phyloP scores from a whole-genome alignment of 768 basidiomycete genomes.

The Leccinum imitatum region DNA sequence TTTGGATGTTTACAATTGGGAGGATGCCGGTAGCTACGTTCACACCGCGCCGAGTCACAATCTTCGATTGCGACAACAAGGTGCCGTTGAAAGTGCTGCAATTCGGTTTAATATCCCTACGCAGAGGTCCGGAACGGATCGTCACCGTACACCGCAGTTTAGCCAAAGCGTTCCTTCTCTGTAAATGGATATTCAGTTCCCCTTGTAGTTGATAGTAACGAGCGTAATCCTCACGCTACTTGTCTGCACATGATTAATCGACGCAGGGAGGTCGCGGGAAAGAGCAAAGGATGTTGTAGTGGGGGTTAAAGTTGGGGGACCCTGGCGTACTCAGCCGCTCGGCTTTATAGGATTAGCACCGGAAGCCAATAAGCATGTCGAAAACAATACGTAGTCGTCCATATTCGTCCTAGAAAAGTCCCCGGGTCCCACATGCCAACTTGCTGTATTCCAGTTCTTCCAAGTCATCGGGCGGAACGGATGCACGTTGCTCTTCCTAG shows the following conservation, averaged over 20 bases:
- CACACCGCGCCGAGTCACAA: conserved; percentile 64
- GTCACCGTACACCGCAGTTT: conserved; percentile 58
- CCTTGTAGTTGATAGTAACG: neutral
- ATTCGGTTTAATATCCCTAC: conserved; percentile 11
- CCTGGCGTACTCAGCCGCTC: conserved; percentile 4
- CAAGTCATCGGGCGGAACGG: conserved; percentile 15
- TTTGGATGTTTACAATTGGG: conserved; percentile 49
- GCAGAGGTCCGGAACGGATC: conserved; percentile 6
- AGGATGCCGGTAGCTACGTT: conserved; percentile 61
- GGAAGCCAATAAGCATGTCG: conserved; percentile 26
- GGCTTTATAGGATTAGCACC: conserved; percentile 31
- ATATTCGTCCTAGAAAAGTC: conserved; percentile 28
- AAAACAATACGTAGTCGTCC: conserved; percentile 30
- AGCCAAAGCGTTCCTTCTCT: conserved; percentile 80
- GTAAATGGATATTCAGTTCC: conserved; percentile 13
- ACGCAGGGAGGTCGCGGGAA: conserved; percentile 1
- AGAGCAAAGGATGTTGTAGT: conserved; percentile 3
- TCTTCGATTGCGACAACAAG: conserved; percentile 72
- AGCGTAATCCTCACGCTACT: conserved; percentile 60
- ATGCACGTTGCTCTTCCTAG: conserved; percentile 22
- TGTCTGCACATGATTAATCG: conserved; percentile 61
- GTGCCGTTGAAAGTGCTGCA: conserved; percentile 78
- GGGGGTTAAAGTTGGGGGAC: conserved; percentile 19
- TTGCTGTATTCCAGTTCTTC: conserved; percentile 28
- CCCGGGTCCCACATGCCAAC: conserved; percentile 25